Percentiles rank a stretch among this genome's conserved stretches.
These are phyloP conservation scores for Aspergillus sp. DNA, from an alignment of 2,329 filamentous ascomycete species.

Conservation along the genomic window DNA sequence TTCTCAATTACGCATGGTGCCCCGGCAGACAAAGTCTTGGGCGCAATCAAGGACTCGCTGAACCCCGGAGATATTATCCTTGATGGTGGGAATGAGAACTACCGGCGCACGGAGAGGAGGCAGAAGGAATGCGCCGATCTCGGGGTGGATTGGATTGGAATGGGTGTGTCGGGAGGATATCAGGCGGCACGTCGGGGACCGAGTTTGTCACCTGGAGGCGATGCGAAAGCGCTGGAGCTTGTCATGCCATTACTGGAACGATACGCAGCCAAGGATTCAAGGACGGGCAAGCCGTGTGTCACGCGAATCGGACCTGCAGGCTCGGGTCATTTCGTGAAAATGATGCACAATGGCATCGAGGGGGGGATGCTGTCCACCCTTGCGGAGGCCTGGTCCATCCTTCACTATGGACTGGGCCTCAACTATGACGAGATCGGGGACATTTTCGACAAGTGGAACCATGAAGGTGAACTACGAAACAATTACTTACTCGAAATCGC, in stretches of 20 bases:
- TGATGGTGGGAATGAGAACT: slow-evolving; percentile 69
- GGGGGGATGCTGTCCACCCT: slow-evolving; percentile 68
- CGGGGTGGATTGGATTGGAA: slow-evolving; percentile 65
- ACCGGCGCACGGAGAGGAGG: slow-evolving; percentile 61
- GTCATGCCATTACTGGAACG: slow-evolving; percentile 62
- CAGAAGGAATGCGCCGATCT: slow-evolving; percentile 57
- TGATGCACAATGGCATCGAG: slow-evolving; percentile 74
- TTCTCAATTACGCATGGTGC: slow-evolving; percentile 43
- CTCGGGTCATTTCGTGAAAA: slow-evolving; percentile 71
- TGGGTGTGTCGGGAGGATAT: slow-evolving; percentile 69
- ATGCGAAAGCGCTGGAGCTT: slow-evolving; percentile 55
- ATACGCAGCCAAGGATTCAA: slow-evolving; percentile 62
- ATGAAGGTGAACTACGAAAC: slow-evolving; percentile 55
- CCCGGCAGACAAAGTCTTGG: slow-evolving; percentile 37
- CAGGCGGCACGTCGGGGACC: slow-evolving; percentile 66
- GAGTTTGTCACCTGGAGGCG: slow-evolving; percentile 66
- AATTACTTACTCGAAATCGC: slow-evolving; percentile 66
- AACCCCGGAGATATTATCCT: slow-evolving; percentile 65
- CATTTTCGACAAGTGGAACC: slow-evolving; percentile 62
- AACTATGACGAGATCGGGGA: slow-evolving; percentile 60
- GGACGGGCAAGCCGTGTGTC: slow-evolving; percentile 60
- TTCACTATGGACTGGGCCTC: slow-evolving; percentile 60
- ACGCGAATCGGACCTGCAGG: slow-evolving; percentile 61
- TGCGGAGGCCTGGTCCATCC: slow-evolving; percentile 64
- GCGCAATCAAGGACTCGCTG: slow-evolving; percentile 51